A percentile compares a stretch with the other conserved stretches of the same genome.
Evolutionary conservation across 169 alveolate genomes (phyloP).

Genomic region (Plasmodium vivax): DNA sequence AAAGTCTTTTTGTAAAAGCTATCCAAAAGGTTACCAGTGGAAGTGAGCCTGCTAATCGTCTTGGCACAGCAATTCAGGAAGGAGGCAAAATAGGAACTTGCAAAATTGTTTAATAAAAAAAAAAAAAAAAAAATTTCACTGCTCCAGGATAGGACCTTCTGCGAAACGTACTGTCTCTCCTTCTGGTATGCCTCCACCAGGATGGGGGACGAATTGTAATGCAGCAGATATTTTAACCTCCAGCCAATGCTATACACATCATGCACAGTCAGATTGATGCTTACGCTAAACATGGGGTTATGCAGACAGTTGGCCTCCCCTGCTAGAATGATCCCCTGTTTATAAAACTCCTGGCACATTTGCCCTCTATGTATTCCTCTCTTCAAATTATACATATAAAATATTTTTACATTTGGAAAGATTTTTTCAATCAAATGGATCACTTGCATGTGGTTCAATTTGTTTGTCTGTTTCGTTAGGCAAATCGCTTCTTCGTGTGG

Average conservation of each 20-base stretch:
- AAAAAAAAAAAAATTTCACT: slow-evolving; percentile 16
- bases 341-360: slow-evolving; percentile 14
- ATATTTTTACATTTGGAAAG: slow-evolving; percentile 6
- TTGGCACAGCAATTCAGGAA: slow-evolving; percentile 9
- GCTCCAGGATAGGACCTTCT: slow-evolving; percentile 42
- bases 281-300: slow-evolving; percentile 37
- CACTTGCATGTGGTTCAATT: slow-evolving; percentile 4
- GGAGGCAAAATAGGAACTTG: not conserved
- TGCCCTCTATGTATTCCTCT: slow-evolving; percentile 22
- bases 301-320: slow-evolving; percentile 55
- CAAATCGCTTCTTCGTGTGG: not conserved
- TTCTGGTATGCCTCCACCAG: slow-evolving; percentile 16
- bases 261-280: slow-evolving; percentile 33
- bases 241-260: slow-evolving; percentile 39
- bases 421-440: slow-evolving; percentile 20
- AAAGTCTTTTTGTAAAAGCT: slow-evolving; percentile 16
- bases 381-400: slow-evolving; percentile 37
- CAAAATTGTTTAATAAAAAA: not conserved
- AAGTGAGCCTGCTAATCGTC: not conserved
- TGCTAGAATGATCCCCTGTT: slow-evolving; percentile 10
- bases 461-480: not conserved
- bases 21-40: not conserved
- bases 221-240: slow-evolving; percentile 13
- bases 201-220: not conserved
- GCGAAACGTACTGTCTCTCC: slow-evolving; percentile 29